Percentiles rank a stretch among this genome's conserved stretches.
Conservation (phyloP, 495 filamentous ascomycete species). For the Bombardia bombarda region DNA sequence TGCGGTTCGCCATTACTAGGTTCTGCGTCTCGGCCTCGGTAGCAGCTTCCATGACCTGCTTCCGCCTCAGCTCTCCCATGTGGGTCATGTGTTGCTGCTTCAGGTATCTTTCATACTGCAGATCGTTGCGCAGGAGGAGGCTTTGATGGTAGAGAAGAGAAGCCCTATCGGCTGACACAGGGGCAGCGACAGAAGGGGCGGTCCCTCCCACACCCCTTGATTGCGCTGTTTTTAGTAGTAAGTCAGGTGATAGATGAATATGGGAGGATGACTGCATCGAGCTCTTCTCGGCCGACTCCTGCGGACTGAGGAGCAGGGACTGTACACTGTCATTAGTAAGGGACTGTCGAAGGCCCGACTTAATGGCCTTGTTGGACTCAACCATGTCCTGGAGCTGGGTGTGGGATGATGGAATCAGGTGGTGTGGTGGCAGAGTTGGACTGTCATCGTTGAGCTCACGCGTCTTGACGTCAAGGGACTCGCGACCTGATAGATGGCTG, state of each 20-base stretch:
- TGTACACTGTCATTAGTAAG: slow-evolving; percentile 42
- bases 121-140: slow-evolving; percentile 60
- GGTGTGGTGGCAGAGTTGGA: slow-evolving; percentile 45
- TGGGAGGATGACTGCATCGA: slow-evolving; percentile 12
- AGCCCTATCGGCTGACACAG: slow-evolving; percentile 31
- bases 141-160: slow-evolving; percentile 57
- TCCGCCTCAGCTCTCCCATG: slow-evolving; percentile 61
- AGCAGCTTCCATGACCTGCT: slow-evolving; percentile 59
- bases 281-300: slow-evolving; percentile 28
- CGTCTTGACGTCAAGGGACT: slow-evolving; percentile 30
- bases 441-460: slow-evolving; percentile 40
- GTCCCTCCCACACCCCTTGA: no score
- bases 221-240: no score
- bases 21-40: slow-evolving; percentile 71
- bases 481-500: slow-evolving; percentile 32
- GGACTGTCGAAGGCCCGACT: slow-evolving; percentile 44
- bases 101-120: slow-evolving; percentile 69
- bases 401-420: slow-evolving; percentile 35
- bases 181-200: not conserved
- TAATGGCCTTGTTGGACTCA: slow-evolving; percentile 42
- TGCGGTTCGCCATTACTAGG: slow-evolving; percentile 61
- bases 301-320: slow-evolving; percentile 36
- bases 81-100: slow-evolving; percentile 68
- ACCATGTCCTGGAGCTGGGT: slow-evolving; percentile 47
- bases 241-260: slow-evolving; percentile 6